Percentiles rank a stretch among this genome's conserved stretches.
phyloP scores from a whole-genome alignment of 805 yeast species.

The Lipomyces kockii region DNA sequence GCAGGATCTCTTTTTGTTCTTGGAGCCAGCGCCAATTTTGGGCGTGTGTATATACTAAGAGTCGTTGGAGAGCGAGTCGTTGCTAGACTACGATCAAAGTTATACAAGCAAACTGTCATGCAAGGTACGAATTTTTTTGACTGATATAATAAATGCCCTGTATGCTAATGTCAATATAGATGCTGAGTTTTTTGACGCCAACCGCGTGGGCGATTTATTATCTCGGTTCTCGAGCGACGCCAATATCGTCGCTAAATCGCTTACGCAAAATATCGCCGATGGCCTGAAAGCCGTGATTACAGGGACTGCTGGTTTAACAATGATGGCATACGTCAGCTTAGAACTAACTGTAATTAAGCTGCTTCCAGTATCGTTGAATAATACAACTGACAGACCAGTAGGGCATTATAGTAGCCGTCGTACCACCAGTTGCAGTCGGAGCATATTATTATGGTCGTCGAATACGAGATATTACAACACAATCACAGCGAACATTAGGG shows the following conservation, averaged over 20 bases:
- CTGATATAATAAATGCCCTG: neutral
- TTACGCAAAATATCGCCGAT: slow-evolving; percentile 87
- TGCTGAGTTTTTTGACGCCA: slow-evolving; percentile 84
- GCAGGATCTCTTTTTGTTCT: slow-evolving; percentile 55
- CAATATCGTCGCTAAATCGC: slow-evolving; percentile 80
- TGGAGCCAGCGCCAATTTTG: slow-evolving; percentile 81
- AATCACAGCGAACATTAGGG: slow-evolving; percentile 83
- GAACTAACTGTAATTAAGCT: slow-evolving; percentile 65
- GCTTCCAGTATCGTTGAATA: neutral
- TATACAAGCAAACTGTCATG: slow-evolving; percentile 73
- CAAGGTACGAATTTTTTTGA: slow-evolving; percentile 48
- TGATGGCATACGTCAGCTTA: slow-evolving; percentile 89
- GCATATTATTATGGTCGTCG: slow-evolving; percentile 81
- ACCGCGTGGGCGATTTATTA: slow-evolving; percentile 88
- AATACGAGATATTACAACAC: slow-evolving; percentile 72
- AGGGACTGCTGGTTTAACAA: slow-evolving; percentile 82
- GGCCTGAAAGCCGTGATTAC: slow-evolving; percentile 82
- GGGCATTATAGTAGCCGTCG: slow-evolving; percentile 70
- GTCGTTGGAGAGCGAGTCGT: slow-evolving; percentile 86
- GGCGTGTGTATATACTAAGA: slow-evolving; percentile 72
- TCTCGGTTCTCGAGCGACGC: slow-evolving; percentile 88
- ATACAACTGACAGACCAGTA: neutral
- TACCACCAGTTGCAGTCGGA: slow-evolving; percentile 82
- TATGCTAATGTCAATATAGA: slow-evolving; percentile 48
- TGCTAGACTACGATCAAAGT: slow-evolving; percentile 77